Evolutionary conservation across 2,329 filamentous ascomycete species (phyloP).

Genomic region (Microdochium trichocladiopsis): DNA sequence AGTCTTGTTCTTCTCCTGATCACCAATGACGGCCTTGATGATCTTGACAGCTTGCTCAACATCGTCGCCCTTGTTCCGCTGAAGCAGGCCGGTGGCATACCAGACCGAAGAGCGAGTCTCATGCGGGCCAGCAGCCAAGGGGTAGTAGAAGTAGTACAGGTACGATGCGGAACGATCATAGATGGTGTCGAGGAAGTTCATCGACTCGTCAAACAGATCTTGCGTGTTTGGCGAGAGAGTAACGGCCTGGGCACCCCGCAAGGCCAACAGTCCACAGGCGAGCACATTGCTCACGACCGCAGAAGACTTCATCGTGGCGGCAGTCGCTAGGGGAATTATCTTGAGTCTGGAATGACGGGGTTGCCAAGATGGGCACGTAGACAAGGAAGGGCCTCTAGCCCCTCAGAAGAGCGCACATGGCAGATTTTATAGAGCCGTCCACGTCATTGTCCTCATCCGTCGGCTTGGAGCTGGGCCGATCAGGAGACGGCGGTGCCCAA

Average conservation of each 20-base stretch:
- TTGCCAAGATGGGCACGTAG: too few species aligned
- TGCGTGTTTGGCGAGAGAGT: conserved; percentile 13
- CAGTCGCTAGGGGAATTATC: too few species aligned
- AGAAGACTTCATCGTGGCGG: not conserved
- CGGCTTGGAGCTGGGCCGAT: too few species aligned
- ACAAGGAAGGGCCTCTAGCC: too few species aligned
- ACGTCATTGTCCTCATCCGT: too few species aligned
- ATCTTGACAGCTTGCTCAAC: conserved; percentile 34
- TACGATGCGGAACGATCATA: conserved; percentile 36
- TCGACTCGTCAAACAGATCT: conserved; percentile 32
- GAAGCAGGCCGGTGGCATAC: conserved; percentile 40
- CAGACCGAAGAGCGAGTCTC: conserved; percentile 39
- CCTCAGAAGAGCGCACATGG: too few species aligned
- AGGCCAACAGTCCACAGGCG: not conserved
- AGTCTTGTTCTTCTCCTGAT: conserved; percentile 33
- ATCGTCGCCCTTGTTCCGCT: conserved; percentile 35
- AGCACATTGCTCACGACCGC: not conserved
- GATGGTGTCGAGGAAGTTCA: conserved; percentile 35
- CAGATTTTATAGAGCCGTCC: too few species aligned
- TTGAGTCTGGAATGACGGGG: not conserved
- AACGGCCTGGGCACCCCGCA: not conserved
- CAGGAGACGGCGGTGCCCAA: too few species aligned
- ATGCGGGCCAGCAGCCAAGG: conserved; percentile 20
- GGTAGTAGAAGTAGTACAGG: conserved; percentile 27
- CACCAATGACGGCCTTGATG: conserved; percentile 34